A percentile compares a stretch with the other conserved stretches of the same genome.
Evolutionary conservation across 495 filamentous ascomycete species (phyloP).

Genomic region (Penicilliopsis zonata): DNA sequence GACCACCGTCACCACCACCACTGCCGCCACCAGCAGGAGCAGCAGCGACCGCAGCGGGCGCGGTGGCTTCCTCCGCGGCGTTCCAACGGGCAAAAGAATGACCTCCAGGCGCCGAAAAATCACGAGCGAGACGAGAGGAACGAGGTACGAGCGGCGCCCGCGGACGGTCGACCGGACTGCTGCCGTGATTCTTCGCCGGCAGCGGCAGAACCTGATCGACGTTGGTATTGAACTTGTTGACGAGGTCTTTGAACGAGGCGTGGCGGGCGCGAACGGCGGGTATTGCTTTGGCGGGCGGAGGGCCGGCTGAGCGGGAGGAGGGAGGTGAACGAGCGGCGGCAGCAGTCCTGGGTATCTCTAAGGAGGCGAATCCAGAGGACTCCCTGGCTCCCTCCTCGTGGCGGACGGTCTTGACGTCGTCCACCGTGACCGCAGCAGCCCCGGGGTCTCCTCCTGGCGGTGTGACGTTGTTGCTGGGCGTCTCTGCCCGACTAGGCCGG

Average conservation of each 20-base stretch:
- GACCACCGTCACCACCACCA: no score
- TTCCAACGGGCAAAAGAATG: slow-evolving; percentile 7
- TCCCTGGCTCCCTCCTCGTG: slow-evolving; percentile 11
- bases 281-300: slow-evolving; percentile 6
- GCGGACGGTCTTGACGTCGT: slow-evolving; percentile 11
- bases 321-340: slow-evolving; percentile 1
- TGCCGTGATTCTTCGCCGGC: slow-evolving; percentile 20
- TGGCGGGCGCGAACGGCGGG: slow-evolving; percentile 9
- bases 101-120: slow-evolving; percentile 6
- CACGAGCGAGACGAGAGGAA: slow-evolving; percentile 16
- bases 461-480: slow-evolving; percentile 10
- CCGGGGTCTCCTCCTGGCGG: slow-evolving; percentile 13
- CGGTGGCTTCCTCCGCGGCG: slow-evolving; percentile 2
- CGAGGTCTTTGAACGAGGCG: slow-evolving; percentile 47
- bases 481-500: slow-evolving; percentile 20
- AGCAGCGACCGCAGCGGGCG: slow-evolving; percentile 2
- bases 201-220: slow-evolving; percentile 40
- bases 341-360: slow-evolving; percentile 1
- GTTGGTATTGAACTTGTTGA: slow-evolving; percentile 49
- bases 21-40: no score
- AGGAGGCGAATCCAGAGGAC: slow-evolving; percentile 18
- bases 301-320: slow-evolving; percentile 11
- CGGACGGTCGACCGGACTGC: slow-evolving; percentile 12
- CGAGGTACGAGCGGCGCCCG: no score
- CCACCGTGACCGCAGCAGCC: slow-evolving; percentile 12